Base-by-base conservation (phyloP, 495 filamentous ascomycete species). In the Xylona heveae region DNA sequence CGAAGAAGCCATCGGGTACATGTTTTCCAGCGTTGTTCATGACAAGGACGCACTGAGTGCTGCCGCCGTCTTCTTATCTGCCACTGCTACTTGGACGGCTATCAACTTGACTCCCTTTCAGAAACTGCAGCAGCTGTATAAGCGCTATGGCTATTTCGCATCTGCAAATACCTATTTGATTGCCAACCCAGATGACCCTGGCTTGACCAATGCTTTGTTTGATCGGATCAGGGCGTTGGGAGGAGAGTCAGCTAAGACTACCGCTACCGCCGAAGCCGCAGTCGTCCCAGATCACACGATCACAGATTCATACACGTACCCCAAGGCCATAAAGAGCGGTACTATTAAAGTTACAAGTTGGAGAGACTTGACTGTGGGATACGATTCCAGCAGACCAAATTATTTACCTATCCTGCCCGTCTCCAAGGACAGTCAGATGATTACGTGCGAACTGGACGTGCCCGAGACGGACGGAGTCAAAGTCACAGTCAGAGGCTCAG, bases 1-100 rank as follows among this genome's bases (percentile, higher is more conserved):
- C 38, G 74, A 80, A 47, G 74, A 80, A 52, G 74, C 74, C 5
- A 60, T 78, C 5, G 74, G 74, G 2, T 80, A 77, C 45, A 80
- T 80, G 74, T 72, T 78, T 35, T 52, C 74, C 1, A 44, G 50
- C 5, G 58, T 77, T 4, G 70, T 68, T 32, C 58, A 66, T 37
- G 74, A 80, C 45, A 80, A 80, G 41, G 74, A 80, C 45, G 71
- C 70, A 19, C 67, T 80, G 33, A 57, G 66, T 2, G 71, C 74
- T 6, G 70, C 71, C n/a, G 52, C 59, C 3, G 53, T 75, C 6
- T 78, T 80, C 47, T 48, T 78, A 3, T 47, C 54, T 3, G 71
- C 72, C 19, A 56, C 55, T 29, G 50, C 52, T 7, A 54, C 58
- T 38, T 75, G 70, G 66, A 50, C 44, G 6, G 36, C 36, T 3